Evolutionary conservation across 2,329 filamentous ascomycete species (phyloP).

Genomic region (Alternaria brassicicola): DNA sequence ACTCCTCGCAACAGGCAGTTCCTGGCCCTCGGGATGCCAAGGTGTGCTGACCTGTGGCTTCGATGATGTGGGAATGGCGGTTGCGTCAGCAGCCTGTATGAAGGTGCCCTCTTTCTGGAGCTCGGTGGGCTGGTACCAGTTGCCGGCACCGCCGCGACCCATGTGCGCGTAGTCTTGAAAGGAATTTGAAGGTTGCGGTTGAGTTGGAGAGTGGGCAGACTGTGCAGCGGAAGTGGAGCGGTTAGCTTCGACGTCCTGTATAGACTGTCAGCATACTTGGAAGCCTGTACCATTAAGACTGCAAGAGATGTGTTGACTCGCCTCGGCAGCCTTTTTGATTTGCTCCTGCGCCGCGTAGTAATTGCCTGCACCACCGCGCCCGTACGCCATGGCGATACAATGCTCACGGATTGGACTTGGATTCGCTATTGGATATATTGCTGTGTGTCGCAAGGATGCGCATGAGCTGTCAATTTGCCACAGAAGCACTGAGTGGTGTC

Average conservation of each 20-base stretch:
- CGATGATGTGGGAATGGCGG: constrained; percentile 32
- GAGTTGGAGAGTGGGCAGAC: constrained; percentile 13
- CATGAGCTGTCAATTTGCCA: not conserved
- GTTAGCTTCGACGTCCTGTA: constrained; percentile 51
- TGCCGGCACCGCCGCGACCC: constrained; percentile 55
- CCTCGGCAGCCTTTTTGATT: constrained; percentile 40
- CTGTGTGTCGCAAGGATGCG: not conserved
- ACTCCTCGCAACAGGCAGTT: constrained; percentile 43
- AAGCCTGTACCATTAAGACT: not conserved
- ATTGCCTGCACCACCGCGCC: constrained; percentile 56
- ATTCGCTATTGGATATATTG: not conserved
- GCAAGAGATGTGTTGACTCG: constrained; percentile 11
- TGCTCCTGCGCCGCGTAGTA: constrained; percentile 46
- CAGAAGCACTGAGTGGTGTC: not conserved
- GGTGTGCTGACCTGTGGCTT: constrained; percentile 40
- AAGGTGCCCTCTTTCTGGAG: constrained; percentile 51
- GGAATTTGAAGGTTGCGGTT: constrained; percentile 23
- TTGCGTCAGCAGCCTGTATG: constrained; percentile 35
- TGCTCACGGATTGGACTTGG: not conserved
- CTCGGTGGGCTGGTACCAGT: constrained; percentile 53
- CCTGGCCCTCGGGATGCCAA: constrained; percentile 44
- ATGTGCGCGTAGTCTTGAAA: constrained; percentile 52
- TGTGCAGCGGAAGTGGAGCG: constrained; percentile 24
- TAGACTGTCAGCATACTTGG: constrained; percentile 1
- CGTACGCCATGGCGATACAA: constrained; percentile 37